phyloP scores from a whole-genome alignment of 768 basidiomycete genomes.

The Dendrothele bispora region DNA sequence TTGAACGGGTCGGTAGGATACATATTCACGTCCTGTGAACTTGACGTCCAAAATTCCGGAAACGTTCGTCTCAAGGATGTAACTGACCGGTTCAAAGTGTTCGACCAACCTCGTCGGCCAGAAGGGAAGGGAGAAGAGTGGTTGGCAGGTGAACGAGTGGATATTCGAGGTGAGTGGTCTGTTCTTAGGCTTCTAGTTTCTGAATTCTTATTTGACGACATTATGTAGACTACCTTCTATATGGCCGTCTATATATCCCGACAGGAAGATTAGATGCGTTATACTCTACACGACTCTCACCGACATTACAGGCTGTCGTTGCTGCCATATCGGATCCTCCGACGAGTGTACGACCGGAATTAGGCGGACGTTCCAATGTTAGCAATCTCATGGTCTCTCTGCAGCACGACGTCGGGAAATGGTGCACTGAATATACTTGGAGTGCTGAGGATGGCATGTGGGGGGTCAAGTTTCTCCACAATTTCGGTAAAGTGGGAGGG shows the following conservation, averaged over 20 bases:
- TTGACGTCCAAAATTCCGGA: conserved; percentile 68
- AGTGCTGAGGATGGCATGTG: conserved; percentile 94
- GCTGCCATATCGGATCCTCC: conserved; percentile 85
- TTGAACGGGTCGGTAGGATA: conserved; percentile 92
- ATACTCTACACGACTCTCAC: conserved; percentile 77
- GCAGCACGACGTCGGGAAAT: conserved; percentile 90
- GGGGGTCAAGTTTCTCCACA: conserved; percentile 85
- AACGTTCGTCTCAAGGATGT: conserved; percentile 85
- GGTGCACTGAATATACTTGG: conserved; percentile 93
- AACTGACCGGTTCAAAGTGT: conserved; percentile 84
- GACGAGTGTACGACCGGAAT: conserved; percentile 43
- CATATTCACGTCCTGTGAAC: conserved; percentile 86
- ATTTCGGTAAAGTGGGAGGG: conserved; percentile 75
- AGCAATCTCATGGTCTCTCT: conserved; percentile 81
- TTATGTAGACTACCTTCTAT: conserved; percentile 82
- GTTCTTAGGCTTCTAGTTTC: neutral
- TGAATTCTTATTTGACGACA: conserved; percentile 14
- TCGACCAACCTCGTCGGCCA: conserved; percentile 78
- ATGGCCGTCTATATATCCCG: conserved; percentile 89
- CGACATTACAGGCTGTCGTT: conserved; percentile 79
- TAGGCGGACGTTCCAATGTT: conserved; percentile 43
- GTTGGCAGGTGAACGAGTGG: conserved; percentile 76
- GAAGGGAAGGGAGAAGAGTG: conserved; percentile 79
- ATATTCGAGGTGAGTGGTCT: conserved; percentile 62
- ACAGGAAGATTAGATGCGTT: conserved; percentile 86